phyloP scores from a whole-genome alignment of 2,329 filamentous ascomycete species.

The Eutypa lata region DNA sequence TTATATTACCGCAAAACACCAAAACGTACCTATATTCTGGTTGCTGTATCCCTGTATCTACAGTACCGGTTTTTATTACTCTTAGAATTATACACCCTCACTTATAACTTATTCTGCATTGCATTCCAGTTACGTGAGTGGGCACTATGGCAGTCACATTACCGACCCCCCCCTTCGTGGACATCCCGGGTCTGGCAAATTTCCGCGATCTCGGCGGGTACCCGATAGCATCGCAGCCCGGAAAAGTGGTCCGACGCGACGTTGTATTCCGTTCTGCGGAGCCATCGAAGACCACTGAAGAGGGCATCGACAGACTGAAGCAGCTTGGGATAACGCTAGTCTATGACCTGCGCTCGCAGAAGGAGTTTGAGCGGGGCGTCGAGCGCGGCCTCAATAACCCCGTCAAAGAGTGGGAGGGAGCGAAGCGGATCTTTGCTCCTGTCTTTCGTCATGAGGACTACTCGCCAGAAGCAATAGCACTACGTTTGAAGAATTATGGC shows the following conservation, averaged over 20 bases:
- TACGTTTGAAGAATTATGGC: constrained; percentile 55
- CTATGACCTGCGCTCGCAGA: constrained; percentile 28
- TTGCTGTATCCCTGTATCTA: no score
- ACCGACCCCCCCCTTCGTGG: constrained; percentile 45
- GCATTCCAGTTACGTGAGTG: no score
- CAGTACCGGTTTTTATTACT: no score
- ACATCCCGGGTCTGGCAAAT: constrained; percentile 60
- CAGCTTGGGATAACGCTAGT: constrained; percentile 55
- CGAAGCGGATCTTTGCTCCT: constrained; percentile 54
- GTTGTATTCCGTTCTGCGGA: constrained; percentile 68
- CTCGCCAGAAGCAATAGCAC: constrained; percentile 53
- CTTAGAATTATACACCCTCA: neutral
- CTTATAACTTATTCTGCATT: no score
- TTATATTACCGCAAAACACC: no score
- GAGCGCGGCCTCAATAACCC: constrained; percentile 29
- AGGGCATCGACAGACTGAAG: constrained; percentile 50
- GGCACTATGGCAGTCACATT: neutral
- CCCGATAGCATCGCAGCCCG: constrained; percentile 32
- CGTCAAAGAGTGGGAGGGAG: constrained; percentile 45
- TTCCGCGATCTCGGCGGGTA: constrained; percentile 67
- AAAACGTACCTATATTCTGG: no score
- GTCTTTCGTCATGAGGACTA: constrained; percentile 59
- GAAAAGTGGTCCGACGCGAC: constrained; percentile 44
- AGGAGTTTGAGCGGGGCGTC: constrained; percentile 56
- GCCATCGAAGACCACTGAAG: constrained; percentile 53